phyloP scores from a whole-genome alignment of 441 rosid species.

The Jatropha multifida region DNA sequence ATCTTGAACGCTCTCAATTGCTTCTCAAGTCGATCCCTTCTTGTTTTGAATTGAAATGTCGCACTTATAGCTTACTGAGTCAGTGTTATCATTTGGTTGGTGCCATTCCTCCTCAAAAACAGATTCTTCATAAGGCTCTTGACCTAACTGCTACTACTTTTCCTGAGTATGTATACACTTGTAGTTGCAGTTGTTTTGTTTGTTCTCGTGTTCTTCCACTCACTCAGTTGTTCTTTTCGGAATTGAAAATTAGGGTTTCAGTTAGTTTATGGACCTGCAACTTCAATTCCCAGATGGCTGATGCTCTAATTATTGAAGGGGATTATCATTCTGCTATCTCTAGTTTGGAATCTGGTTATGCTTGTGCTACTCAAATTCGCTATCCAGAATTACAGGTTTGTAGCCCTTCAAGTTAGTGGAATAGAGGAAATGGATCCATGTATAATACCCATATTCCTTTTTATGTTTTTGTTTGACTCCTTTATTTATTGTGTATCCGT shows the following conservation, averaged over 20 bases:
- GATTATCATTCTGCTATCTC: conserved; percentile 68
- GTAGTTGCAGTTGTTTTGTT: background rate
- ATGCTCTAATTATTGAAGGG: conserved; percentile 75
- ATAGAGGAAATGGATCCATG: background rate
- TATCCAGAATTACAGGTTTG: conserved; percentile 80
- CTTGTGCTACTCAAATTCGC: conserved; percentile 55
- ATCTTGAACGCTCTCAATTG: conserved; percentile 82
- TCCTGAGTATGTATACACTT: conserved; percentile 36
- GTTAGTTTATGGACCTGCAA: conserved; percentile 86
- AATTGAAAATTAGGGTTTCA: conserved; percentile 35
- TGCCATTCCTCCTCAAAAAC: conserved; percentile 74
- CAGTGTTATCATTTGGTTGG: conserved; percentile 91
- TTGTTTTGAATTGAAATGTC: conserved; percentile 82
- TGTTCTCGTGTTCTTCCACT: background rate
- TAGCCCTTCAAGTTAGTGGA: background rate
- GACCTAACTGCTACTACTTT: conserved; percentile 53
- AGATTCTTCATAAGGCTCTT: conserved; percentile 75
- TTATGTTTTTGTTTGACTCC: conserved; percentile 1
- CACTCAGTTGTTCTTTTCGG: background rate
- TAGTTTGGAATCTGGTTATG: conserved; percentile 63
- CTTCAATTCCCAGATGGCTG: conserved; percentile 93
- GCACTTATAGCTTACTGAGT: conserved; percentile 76
- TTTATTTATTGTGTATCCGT: no score
- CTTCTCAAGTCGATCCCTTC: conserved; percentile 86
- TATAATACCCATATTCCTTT: background rate